Evolutionary conservation across 2,329 filamentous ascomycete species (phyloP), one percentile per base, ranked within the genome.

Genomic region (Nemania sp.): DNA sequence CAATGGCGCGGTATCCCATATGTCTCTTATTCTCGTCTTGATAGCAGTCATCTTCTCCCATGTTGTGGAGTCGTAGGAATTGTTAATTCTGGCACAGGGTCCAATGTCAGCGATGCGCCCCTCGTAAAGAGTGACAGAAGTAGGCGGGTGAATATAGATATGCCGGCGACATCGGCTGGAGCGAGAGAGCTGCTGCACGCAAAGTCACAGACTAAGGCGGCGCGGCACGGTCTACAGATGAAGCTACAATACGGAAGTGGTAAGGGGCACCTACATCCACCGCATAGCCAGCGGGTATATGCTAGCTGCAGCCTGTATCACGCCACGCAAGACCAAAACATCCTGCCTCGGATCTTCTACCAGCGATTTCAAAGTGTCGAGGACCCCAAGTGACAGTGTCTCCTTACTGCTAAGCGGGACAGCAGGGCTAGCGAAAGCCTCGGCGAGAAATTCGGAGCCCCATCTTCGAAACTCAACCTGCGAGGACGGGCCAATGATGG

Each of bases 361-460:
- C 70, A 91, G 80, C 48, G 80, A 80, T 68, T 84, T 82, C 61
- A 99, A 73, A 22, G 88, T 89, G 63, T 91, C 86, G 66, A 99
- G 75, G 54, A 96, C 90, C 56, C 84, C 81, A 55, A 90, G 78
- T 62, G 87, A 86, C 74, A 94, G 79, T 57, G 85, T 86, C 77
- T 86, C 90, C 78, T 97, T 99, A 71, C 89, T 86, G 47, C 86
- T 80, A 54, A 83, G 78, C 17, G 86, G 77, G 65, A 97, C 80
- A 19, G 88, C 84, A n/a, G 95, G 94, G 56, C 90, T 95, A 52
- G 94, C 88, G 75, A 99, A 97, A 2, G 92, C 91, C 77, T 99
- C 94, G 52, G 93, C 91, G 37, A 99, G 79, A 69, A 99, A 99
- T 57, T 97, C 92, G 59, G 92, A 88, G 22, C 93, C 94, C 94